Evolutionary conservation across 2,329 filamentous ascomycete species (phyloP).

Genomic region (Botrytis elliptica): DNA sequence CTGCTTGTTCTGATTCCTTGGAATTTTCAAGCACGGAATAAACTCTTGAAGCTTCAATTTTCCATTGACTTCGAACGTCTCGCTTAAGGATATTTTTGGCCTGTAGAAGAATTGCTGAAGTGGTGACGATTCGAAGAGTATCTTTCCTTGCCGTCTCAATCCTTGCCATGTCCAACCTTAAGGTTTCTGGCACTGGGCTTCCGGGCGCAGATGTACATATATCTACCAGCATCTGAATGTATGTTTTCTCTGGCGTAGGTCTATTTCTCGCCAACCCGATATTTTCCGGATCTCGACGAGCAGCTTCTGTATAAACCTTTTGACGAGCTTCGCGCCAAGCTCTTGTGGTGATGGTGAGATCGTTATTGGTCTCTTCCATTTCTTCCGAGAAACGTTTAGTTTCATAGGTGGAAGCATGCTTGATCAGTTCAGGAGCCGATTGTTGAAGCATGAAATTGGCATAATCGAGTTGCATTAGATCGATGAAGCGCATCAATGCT

Average conservation of each 20-base stretch:
- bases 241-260: conserved; percentile 67
- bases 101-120: conserved; percentile 72
- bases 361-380: conserved; percentile 55
- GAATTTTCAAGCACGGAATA: conserved; percentile 64
- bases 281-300: conserved; percentile 67
- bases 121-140: conserved; percentile 65
- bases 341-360: conserved; percentile 57
- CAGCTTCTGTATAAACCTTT: conserved; percentile 64
- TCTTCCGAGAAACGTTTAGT: conserved; percentile 68
- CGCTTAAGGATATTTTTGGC: conserved; percentile 82
- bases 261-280: conserved; percentile 61
- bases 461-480: conserved; percentile 76
- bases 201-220: conserved; percentile 66
- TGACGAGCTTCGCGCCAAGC: conserved; percentile 65
- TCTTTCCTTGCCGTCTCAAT: conserved; percentile 57
- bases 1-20: conserved; percentile 48
- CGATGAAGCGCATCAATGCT: conserved; percentile 71
- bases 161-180: conserved; percentile 66
- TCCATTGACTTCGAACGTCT: conserved; percentile 76
- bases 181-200: conserved; percentile 67
- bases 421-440: conserved; percentile 68
- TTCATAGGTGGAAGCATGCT: conserved; percentile 71
- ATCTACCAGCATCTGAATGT: conserved; percentile 73
- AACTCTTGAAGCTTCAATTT: conserved; percentile 69
- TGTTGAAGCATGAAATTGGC: conserved; percentile 77